Conservation (phyloP, 192 early-diverging fungal species). For the Hyaloraphidium curvatum region DNA sequence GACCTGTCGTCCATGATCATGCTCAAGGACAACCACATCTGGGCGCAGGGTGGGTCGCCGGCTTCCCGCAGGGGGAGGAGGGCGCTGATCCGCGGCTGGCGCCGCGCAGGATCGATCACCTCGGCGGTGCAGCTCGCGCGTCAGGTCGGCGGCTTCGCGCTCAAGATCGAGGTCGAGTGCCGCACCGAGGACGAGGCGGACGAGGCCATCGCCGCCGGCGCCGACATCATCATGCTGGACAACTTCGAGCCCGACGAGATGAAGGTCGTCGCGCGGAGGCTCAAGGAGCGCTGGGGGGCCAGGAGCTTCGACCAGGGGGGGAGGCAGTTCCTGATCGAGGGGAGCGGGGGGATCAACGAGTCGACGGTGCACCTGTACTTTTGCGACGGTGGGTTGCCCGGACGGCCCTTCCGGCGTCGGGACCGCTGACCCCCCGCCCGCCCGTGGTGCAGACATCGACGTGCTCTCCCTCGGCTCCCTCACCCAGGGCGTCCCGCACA, state of each 20-base stretch:
- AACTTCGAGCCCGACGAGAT: constrained; percentile 65
- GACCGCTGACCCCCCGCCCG: too few species aligned
- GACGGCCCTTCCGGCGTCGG: too few species aligned
- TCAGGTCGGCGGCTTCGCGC: constrained; percentile 64
- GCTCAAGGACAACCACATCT: constrained; percentile 99
- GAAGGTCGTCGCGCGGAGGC: constrained; percentile 35
- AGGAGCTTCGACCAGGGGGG: constrained; percentile 12
- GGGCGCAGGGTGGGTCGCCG: constrained; percentile 22
- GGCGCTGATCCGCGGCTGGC: neutral
- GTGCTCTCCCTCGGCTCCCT: constrained; percentile 82
- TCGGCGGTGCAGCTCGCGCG: constrained; percentile 67
- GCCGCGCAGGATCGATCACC: constrained; percentile 60
- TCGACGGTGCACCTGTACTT: constrained; percentile 66
- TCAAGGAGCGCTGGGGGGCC: constrained; percentile 61
- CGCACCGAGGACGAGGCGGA: constrained; percentile 75
- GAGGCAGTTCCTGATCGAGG: constrained; percentile 61
- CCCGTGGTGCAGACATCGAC: constrained; percentile 68
- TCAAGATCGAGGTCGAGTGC: constrained; percentile 97
- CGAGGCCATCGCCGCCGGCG: constrained; percentile 89
- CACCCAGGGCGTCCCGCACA: constrained; percentile 83
- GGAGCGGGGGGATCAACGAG: constrained; percentile 88
- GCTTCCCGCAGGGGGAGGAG: neutral
- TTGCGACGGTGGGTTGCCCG: constrained; percentile 32
- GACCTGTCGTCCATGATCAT: constrained; percentile 96
- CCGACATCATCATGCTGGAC: constrained; percentile 95